A percentile compares a stretch with the other conserved stretches of the same genome.
These are phyloP conservation scores for Xylaria nigripes DNA, from an alignment of 495 filamentous ascomycete species.

Conservation along the genomic window DNA sequence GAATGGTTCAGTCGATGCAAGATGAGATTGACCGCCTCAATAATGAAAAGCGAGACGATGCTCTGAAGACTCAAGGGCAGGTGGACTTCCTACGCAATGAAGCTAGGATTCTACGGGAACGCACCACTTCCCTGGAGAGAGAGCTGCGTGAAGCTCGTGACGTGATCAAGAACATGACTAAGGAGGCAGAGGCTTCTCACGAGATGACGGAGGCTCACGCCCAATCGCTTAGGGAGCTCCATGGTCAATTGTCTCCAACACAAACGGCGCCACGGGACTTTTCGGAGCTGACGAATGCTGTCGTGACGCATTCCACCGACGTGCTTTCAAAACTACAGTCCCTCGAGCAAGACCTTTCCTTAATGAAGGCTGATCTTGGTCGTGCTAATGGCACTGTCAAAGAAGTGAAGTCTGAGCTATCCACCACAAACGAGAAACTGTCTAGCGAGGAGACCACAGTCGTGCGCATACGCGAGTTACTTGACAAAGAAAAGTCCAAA, in stretches of 20 bases:
- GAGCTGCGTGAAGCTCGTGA: conserved; percentile 47
- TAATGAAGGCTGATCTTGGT: conserved; percentile 40
- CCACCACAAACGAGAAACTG: conserved; percentile 40
- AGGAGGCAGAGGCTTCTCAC: conserved; percentile 39
- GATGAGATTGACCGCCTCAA: conserved; percentile 57
- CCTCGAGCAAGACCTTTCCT: conserved; percentile 35
- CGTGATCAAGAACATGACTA: conserved; percentile 40
- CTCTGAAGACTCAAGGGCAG: conserved; percentile 48
- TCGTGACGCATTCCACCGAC: conserved; percentile 56
- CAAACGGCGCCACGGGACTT: conserved; percentile 50
- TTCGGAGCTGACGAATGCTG: conserved; percentile 49
- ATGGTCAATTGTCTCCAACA: conserved; percentile 52
- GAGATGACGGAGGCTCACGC: conserved; percentile 45
- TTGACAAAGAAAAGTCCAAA: conserved; percentile 53
- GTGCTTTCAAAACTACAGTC: conserved; percentile 36
- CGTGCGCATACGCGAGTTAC: conserved; percentile 37
- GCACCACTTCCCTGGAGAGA: conserved; percentile 43
- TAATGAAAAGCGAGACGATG: conserved; percentile 49
- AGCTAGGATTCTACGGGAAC: conserved; percentile 46
- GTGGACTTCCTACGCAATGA: conserved; percentile 50
- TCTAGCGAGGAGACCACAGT: conserved; percentile 34
- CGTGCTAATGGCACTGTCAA: conserved; percentile 27
- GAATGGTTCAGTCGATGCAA: conserved; percentile 72
- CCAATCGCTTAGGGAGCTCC: conserved; percentile 51
- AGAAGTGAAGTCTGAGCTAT: conserved; percentile 34